Evolutionary conservation across 2,329 filamentous ascomycete species (phyloP), one percentile per base, ranked within the genome.

Genomic region (Paraphoma sp.): DNA sequence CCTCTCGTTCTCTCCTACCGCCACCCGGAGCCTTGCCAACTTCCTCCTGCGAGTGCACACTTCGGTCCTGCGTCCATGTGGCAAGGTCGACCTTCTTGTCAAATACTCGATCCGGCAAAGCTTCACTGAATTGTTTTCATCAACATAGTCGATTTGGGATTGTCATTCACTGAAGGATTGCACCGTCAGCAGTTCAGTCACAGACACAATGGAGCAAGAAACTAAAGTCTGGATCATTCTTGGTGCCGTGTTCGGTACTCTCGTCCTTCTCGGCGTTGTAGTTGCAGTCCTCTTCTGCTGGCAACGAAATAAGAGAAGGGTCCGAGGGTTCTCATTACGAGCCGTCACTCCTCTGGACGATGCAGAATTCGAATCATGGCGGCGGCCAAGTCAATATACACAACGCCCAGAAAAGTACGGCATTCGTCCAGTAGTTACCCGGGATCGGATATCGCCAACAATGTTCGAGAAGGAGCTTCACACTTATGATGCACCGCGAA

Each of bases 291-390:
- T 76, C 42, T 74, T 72, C 45, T 70, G 68, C 54, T 69, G 69
- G 65, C 71, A 70, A 57, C 70, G 75, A 38, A 70, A 68, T 29
- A 70, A 72, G 63, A 73, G 63, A 63, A 65, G 63, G 62, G 62
- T 72, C 41, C 68, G 72, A 57, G 67, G 70, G 23, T 76, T 78
- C 61, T 70, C 73, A 14, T 60, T 74, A 47, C 72, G 75, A 58
- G 70, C 75, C 18, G 73, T 76, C 31, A 78, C 75, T 38, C 75
- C 75, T 50, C 60, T 78, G 44, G 74, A 76, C 62, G 75, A 78
- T 44, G 75, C 75, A 53, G 75, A 76, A 60, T 77, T 78, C 50
- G 75, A 78, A 63, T 77, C 75, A 45, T 78, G 75, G 75, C 67
- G 75, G 47, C 60, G 74, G 40, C 75, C 75, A 12, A 76, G 73